Evolutionary conservation across 768 basidiomycete genomes (phyloP).

Genomic region (Porphyrellus cyaneotinctus): DNA sequence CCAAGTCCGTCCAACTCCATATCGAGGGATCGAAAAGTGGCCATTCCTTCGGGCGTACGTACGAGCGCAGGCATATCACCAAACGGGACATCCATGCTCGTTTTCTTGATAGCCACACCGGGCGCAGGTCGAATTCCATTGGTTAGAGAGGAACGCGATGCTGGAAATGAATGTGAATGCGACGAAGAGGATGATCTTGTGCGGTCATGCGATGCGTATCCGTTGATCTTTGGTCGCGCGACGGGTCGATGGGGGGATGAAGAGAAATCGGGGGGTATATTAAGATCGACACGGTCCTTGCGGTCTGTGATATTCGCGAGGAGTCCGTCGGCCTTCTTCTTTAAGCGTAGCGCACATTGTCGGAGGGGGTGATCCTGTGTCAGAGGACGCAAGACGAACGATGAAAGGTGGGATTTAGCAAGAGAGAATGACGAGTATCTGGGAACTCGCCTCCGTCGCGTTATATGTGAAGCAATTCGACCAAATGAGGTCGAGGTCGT

Average conservation of each 20-base stretch:
- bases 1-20: slow-evolving; percentile 40
- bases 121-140: slow-evolving; percentile 18
- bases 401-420: not conserved
- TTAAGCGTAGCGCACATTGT: slow-evolving; percentile 73
- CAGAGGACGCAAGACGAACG: not conserved
- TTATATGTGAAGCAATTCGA: slow-evolving; percentile 93
- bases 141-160: slow-evolving; percentile 9
- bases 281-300: slow-evolving; percentile 72
- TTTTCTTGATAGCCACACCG: slow-evolving; percentile 11
- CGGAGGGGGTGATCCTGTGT: slow-evolving; percentile 89
- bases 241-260: slow-evolving; percentile 22
- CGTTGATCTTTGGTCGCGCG: slow-evolving; percentile 46
- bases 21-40: slow-evolving; percentile 58
- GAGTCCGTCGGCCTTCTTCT: slow-evolving; percentile 79
- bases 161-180: slow-evolving; percentile 6
- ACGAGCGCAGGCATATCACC: slow-evolving; percentile 63
- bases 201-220: slow-evolving; percentile 27
- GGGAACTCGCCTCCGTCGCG: slow-evolving; percentile 73
- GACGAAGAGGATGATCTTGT: slow-evolving; percentile 24
- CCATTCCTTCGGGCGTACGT: slow-evolving; percentile 75
- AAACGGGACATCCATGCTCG: slow-evolving; percentile 47
- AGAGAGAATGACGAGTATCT: not conserved
- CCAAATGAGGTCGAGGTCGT: slow-evolving; percentile 96
- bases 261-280: slow-evolving; percentile 50
- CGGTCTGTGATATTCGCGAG: slow-evolving; percentile 87